Conservation (phyloP, 202 grass and related monocot genomes). For the Musa balbisiana region DNA sequence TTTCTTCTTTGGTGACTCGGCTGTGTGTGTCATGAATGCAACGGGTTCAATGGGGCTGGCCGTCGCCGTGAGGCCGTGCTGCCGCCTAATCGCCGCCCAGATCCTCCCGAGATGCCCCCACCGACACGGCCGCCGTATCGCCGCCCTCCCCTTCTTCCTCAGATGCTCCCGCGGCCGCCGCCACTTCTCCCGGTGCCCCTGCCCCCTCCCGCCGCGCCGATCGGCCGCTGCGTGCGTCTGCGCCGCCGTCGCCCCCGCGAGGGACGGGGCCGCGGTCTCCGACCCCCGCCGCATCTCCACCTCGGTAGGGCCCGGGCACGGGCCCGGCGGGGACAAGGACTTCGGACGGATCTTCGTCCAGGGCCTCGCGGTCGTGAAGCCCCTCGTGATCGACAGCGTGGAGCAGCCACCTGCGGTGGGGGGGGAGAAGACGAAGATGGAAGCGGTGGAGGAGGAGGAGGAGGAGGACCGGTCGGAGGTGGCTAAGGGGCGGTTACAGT, state of each 20-base stretch:
- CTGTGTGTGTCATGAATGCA: slow-evolving; percentile 39
- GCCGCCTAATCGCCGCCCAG: slow-evolving; percentile 28
- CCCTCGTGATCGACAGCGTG: slow-evolving; percentile 35
- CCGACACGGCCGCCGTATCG: neutral
- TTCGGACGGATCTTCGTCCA: slow-evolving; percentile 69
- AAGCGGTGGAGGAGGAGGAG: slow-evolving; percentile 11
- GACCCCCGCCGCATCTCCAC: slow-evolving; percentile 1
- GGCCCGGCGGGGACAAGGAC: slow-evolving; percentile 36
- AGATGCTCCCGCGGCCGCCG: slow-evolving; percentile 11
- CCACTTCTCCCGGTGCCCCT: slow-evolving; percentile 33
- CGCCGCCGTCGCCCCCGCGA: slow-evolving; percentile 29
- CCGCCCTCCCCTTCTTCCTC: neutral
- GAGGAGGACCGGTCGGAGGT: slow-evolving; percentile 1
- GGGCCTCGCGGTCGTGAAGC: slow-evolving; percentile 19
- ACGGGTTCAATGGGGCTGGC: slow-evolving; percentile 54
- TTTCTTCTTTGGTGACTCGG: neutral
- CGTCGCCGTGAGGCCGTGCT: slow-evolving; percentile 52
- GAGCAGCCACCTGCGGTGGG: neutral
- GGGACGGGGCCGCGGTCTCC: neutral
- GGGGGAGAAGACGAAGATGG: slow-evolving; percentile 1
- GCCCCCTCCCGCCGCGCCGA: slow-evolving; percentile 24
- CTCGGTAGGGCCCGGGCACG: slow-evolving; percentile 10
- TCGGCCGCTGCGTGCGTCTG: slow-evolving; percentile 27
- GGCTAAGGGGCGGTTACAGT: slow-evolving; percentile 4
- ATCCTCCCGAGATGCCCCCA: slow-evolving; percentile 17